Evolutionary conservation across 179 eudicot genomes (phyloP), one percentile per base, ranked within the genome.

Genomic region (Carnegiea gigantea): DNA sequence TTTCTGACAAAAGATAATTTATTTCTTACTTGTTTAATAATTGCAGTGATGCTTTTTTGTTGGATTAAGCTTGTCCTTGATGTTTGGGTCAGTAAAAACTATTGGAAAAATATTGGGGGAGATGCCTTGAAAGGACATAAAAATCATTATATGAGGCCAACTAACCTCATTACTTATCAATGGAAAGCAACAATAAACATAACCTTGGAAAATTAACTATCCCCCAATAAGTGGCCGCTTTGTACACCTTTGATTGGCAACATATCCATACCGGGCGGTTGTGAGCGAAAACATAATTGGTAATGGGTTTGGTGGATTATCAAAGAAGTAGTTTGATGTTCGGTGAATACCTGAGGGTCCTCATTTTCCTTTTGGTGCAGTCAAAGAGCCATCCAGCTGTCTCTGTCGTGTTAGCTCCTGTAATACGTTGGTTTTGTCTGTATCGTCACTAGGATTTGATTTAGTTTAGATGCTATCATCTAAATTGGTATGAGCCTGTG

Each of bases 391-490:
- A 9, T 13, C 53, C 53, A 48, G 44, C 44, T 40, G 9, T 7
- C 53, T 11, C 23, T 54, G 62, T 1, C 62, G 18, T 54, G 62
- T 54, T 54, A 54, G 62, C n/a, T 54, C n/a, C 62, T 11, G 62
- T 1, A 15, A 54, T 5, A 62, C 28, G 23, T 36, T 70, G 18
- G 21, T 28, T 68, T 68, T 28, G 73, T 68, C 40, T 33, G n/a
- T 68, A 68, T 68, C 40, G 6, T 33, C 73, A 14, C 73, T 68
- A 14, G 73, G 26, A n/a, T 60, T n/a, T 38, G 28, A 26, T 46
- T 65, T 62, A 2, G 15, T 70, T 77, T 38, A 70, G 73, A 21
- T 53, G 57, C 74, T 59, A 46, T 46, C 23, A 53, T 83, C 53
- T 77, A 10, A 23, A 15, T 53, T 64, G 77, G 28, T 81, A 30